A percentile compares a stretch with the other conserved stretches of the same genome.
phyloP scores from a whole-genome alignment of 176 grass and related monocot species.

The Canna indica region DNA sequence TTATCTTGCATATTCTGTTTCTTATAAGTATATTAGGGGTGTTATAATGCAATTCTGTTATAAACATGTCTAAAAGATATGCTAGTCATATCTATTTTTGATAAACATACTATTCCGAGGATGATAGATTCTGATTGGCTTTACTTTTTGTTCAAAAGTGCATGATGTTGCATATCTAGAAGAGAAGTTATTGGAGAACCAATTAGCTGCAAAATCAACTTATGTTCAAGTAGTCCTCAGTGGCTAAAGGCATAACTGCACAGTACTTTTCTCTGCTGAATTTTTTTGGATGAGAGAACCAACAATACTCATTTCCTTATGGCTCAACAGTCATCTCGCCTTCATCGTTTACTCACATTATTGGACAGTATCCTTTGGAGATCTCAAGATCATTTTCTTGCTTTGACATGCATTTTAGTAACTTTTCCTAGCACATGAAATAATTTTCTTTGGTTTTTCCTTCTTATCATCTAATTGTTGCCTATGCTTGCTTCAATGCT shows the following conservation, averaged over 20 bases:
- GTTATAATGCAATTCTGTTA: background rate
- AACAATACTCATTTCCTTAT: constrained; percentile 28
- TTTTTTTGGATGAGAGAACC: constrained; percentile 39
- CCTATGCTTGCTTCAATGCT: background rate
- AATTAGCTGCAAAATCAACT: background rate
- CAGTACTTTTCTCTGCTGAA: background rate
- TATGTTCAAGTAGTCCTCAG: background rate
- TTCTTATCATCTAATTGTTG: background rate
- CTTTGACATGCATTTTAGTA: background rate
- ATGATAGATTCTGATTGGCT: background rate
- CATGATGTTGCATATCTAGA: background rate
- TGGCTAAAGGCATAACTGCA: background rate
- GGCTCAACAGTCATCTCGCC: constrained; percentile 87
- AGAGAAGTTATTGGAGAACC: background rate
- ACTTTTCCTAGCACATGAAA: background rate
- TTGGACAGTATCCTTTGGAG: constrained; percentile 77
- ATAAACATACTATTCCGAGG: background rate
- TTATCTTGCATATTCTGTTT: background rate
- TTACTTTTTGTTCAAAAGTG: background rate
- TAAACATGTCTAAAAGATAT: background rate
- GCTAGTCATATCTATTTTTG: background rate
- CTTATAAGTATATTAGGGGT: background rate
- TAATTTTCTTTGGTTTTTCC: background rate
- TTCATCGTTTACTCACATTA: constrained; percentile 90
- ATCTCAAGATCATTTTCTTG: constrained; percentile 1